These are phyloP conservation scores for Ogataea neopini DNA, from an alignment of 805 yeast genomes.

Conservation along the genomic window DNA sequence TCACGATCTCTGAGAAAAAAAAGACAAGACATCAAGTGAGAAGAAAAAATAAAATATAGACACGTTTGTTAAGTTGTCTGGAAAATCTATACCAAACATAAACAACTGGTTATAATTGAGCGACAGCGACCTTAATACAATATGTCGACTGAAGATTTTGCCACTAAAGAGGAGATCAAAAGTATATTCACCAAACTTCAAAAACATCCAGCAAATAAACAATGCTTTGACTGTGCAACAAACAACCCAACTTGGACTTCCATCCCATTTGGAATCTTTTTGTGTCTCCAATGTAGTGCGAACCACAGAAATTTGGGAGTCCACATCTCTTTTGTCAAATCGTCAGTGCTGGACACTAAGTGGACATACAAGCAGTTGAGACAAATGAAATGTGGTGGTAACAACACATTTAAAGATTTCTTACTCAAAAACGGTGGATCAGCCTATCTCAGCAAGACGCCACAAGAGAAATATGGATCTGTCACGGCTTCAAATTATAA, in stretches of 20 bases:
- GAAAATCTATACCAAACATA: no score
- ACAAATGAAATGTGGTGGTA: constrained; percentile 92
- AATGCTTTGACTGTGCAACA: constrained; percentile 90
- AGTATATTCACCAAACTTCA: constrained; percentile 64
- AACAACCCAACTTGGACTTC: constrained; percentile 99
- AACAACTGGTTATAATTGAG: constrained; percentile 9
- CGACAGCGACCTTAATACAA: background rate
- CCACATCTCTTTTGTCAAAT: constrained; percentile 92
- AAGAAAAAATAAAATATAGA: constrained; percentile 3
- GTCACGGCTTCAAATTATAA: constrained; percentile 79
- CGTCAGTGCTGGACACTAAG: constrained; percentile 79
- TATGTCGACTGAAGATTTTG: constrained; percentile 40
- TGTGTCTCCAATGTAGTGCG: constrained; percentile 94
- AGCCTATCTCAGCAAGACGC: constrained; percentile 63
- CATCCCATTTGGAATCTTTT: constrained; percentile 89
- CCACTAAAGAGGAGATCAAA: constrained; percentile 68
- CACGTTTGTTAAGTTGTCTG: constrained; percentile 9
- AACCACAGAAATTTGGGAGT: constrained; percentile 95
- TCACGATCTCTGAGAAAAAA: background rate
- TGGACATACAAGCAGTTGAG: constrained; percentile 92
- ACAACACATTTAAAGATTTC: constrained; percentile 80
- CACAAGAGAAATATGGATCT: constrained; percentile 77
- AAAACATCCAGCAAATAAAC: constrained; percentile 69
- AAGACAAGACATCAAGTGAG: background rate
- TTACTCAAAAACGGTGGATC: constrained; percentile 86